phyloP scores from a whole-genome alignment of 805 yeast species.

The Dipodascus albidus region DNA sequence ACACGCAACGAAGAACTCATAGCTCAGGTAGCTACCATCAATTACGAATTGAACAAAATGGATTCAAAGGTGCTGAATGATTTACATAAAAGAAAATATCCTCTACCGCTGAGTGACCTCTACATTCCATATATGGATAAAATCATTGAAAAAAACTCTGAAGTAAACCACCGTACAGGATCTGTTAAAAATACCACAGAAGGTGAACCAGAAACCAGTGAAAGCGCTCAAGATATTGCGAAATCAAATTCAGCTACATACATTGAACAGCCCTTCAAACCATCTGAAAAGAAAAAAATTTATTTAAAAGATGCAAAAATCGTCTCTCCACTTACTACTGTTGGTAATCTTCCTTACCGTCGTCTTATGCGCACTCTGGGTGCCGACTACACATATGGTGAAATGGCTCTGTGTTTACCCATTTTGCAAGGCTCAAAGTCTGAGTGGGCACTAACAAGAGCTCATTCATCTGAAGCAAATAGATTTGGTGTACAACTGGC shows the following conservation, averaged over 20 bases:
- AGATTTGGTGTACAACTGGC: constrained; percentile 94
- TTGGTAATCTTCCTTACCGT: constrained; percentile 92
- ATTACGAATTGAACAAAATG: constrained; percentile 57
- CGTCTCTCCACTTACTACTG: constrained; percentile 93
- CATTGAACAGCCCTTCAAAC: constrained; percentile 62
- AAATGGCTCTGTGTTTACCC: constrained; percentile 87
- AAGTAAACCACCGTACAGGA: constrained; percentile 15
- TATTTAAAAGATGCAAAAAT: constrained; percentile 67
- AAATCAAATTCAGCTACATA: constrained; percentile 33
- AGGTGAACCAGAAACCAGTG: constrained; percentile 25
- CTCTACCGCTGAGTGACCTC: constrained; percentile 44
- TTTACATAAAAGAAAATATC: constrained; percentile 52
- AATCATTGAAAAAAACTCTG: constrained; percentile 31
- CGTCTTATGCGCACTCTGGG: constrained; percentile 83
- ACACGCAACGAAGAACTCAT: constrained; percentile 33
- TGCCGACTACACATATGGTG: constrained; percentile 87
- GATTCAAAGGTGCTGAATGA: constrained; percentile 32
- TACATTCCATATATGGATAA: constrained; percentile 53
- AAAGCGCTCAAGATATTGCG: constrained; percentile 16
- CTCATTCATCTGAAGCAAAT: constrained; percentile 70
- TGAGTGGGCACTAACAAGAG: constrained; percentile 96
- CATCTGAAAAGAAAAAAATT: constrained; percentile 71
- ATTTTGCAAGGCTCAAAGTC: constrained; percentile 80
- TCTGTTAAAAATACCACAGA: constrained; percentile 11
- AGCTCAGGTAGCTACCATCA: constrained; percentile 25